phyloP scores from a whole-genome alignment of 1,284 basidiomycete species.

The Amylostereum areolatum region DNA sequence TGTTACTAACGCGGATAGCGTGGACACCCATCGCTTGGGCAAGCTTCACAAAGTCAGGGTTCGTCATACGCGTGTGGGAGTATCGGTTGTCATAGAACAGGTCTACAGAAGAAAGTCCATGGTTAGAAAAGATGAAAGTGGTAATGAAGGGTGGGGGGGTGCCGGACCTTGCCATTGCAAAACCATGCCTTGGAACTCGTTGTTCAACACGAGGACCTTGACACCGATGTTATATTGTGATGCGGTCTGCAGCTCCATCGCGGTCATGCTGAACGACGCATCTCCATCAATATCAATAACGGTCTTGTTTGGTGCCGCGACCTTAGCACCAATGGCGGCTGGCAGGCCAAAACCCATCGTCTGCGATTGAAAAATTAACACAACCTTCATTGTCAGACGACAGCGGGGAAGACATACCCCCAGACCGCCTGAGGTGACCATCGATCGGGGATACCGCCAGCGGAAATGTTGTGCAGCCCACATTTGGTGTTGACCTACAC shows the following conservation, averaged over 20 bases:
- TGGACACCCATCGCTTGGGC: constrained; percentile 90
- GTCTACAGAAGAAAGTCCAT: constrained; percentile 42
- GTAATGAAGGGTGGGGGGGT: neutral
- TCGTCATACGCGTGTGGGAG: constrained; percentile 91
- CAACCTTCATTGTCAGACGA: constrained; percentile 7
- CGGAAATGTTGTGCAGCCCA: constrained; percentile 96
- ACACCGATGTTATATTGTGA: constrained; percentile 90
- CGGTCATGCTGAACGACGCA: constrained; percentile 98
- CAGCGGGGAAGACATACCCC: constrained; percentile 53
- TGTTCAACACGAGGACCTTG: constrained; percentile 88
- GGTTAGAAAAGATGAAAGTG: neutral
- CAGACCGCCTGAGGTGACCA: constrained; percentile 96
- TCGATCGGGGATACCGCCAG: constrained; percentile 83
- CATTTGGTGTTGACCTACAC: constrained; percentile 99
- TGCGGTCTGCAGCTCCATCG: constrained; percentile 97
- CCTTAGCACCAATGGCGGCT: constrained; percentile 92
- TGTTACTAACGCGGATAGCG: constrained; percentile 70
- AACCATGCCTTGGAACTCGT: constrained; percentile 98
- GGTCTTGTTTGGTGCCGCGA: constrained; percentile 89
- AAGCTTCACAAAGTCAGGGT: constrained; percentile 90
- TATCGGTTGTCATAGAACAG: constrained; percentile 94
- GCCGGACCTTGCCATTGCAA: constrained; percentile 90
- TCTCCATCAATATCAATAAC: constrained; percentile 98
- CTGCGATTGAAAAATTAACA: constrained; percentile 29
- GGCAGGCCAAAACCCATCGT: constrained; percentile 99